Conservation (phyloP, 1,284 basidiomycete species). For the Cryptococcus sp. region DNA sequence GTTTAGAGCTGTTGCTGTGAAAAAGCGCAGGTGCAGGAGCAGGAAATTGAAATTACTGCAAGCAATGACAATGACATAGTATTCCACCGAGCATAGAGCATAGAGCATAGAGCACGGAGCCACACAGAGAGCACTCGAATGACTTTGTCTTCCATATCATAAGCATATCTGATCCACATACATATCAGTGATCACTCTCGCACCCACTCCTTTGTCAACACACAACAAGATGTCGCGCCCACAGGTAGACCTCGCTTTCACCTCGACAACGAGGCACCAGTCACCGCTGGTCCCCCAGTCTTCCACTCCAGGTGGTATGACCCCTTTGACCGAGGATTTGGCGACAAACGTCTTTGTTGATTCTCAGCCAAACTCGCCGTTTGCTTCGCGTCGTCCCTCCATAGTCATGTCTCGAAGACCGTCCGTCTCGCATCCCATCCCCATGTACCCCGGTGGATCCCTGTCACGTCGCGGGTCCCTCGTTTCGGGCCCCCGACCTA, state of each 20-base stretch:
- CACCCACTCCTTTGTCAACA: slow-evolving; percentile 1
- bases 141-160: too few species aligned
- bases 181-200: background rate
- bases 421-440: slow-evolving; percentile 3
- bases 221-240: slow-evolving; percentile 11
- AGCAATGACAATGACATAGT: too few species aligned
- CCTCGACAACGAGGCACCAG: slow-evolving; percentile 18
- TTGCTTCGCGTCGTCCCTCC: slow-evolving; percentile 22
- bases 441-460: slow-evolving; percentile 9
- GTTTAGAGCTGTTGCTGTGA: too few species aligned
- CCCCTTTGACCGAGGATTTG: too few species aligned
- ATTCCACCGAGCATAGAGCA: too few species aligned
- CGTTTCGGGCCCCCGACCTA: slow-evolving; percentile 44
- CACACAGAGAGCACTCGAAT: too few species aligned
- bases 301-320: slow-evolving; percentile 2
- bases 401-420: slow-evolving; percentile 13
- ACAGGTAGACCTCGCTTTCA: slow-evolving; percentile 15
- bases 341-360: slow-evolving; percentile 12
- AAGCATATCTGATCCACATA: too few species aligned
- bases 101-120: too few species aligned
- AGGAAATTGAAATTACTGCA: too few species aligned
- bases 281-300: slow-evolving; percentile 2
- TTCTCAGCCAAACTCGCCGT: slow-evolving; percentile 26
- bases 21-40: too few species aligned
- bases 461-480: slow-evolving; percentile 38